Evolutionary conservation across 345 rosid genomes (phyloP).

Genomic region (Adansonia digitata): DNA sequence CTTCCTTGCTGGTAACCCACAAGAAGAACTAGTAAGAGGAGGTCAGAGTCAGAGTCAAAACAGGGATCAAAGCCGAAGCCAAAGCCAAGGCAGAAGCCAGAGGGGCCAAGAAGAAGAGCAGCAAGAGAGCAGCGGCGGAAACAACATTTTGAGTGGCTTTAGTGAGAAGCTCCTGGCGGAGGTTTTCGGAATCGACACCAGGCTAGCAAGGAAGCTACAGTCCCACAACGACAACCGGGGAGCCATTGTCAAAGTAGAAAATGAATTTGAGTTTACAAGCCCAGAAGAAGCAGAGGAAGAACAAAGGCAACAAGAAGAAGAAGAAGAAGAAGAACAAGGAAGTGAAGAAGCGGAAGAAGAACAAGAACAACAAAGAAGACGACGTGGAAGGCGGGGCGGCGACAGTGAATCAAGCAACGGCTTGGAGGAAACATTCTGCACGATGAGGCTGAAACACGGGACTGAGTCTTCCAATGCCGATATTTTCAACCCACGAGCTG

Average conservation of each 20-base stretch:
- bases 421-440: conserved; percentile 55
- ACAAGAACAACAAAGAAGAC: neutral
- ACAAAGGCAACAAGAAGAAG: neutral
- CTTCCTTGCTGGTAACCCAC: conserved; percentile 49
- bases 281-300: conserved; percentile 15
- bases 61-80: neutral
- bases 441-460: conserved; percentile 39
- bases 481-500: conserved; percentile 56
- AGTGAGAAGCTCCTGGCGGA: conserved; percentile 32
- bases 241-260: conserved; percentile 38
- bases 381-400: neutral
- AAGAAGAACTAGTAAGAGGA: conserved; percentile 13
- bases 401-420: conserved; percentile 30
- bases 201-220: conserved; percentile 43
- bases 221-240: conserved; percentile 42
- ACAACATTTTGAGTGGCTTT: conserved; percentile 46
- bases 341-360: neutral
- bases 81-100: neutral
- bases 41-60: no score
- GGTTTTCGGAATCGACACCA: conserved; percentile 37
- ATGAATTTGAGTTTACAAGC: conserved; percentile 28
- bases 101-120: neutral
- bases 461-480: conserved; percentile 48
- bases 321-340: neutral
- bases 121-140: conserved; percentile 6